Percentiles rank a stretch among this genome's conserved stretches.
These are phyloP conservation scores for Claviceps cyperi DNA, from an alignment of 2,329 filamentous ascomycete genomes.

Conservation along the genomic window DNA sequence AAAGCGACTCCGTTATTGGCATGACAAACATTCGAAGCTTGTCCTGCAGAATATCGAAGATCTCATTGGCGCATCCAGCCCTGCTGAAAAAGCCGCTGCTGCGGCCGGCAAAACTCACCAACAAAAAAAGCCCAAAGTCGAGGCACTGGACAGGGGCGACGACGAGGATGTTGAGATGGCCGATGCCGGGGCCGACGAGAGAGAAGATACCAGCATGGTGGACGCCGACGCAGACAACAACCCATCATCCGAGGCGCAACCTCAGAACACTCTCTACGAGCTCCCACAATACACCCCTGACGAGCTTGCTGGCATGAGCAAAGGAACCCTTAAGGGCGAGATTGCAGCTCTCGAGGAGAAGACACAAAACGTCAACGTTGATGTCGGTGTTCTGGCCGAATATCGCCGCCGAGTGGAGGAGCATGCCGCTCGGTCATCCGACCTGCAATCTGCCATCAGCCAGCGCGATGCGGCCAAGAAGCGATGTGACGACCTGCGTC, in stretches of 20 bases:
- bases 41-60: constrained; percentile 68
- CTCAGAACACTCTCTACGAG: constrained; percentile 31
- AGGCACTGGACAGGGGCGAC: constrained; percentile 7
- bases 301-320: constrained; percentile 52
- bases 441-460: constrained; percentile 63
- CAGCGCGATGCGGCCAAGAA: constrained; percentile 80
- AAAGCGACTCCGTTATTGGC: constrained; percentile 71
- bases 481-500: constrained; percentile 80
- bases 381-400: constrained; percentile 76
- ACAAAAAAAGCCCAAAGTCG: constrained; percentile 11
- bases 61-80: constrained; percentile 29
- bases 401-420: constrained; percentile 79
- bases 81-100: constrained; percentile 11
- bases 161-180: constrained; percentile 21
- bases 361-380: constrained; percentile 75
- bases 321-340: constrained; percentile 44
- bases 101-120: constrained; percentile 12
- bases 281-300: constrained; percentile 67
- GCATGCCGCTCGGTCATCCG: constrained; percentile 65
- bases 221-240: constrained; percentile 11
- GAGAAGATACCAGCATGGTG: constrained; percentile 11
- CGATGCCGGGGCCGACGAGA: constrained; percentile 16
- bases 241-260: constrained; percentile 14
- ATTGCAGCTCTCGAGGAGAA: constrained; percentile 50
- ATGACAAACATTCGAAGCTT: constrained; percentile 78